A percentile compares a stretch with the other conserved stretches of the same genome.
Conservation (phyloP, 176 grass and related monocot species). For the Paspalum vaginatum region DNA sequence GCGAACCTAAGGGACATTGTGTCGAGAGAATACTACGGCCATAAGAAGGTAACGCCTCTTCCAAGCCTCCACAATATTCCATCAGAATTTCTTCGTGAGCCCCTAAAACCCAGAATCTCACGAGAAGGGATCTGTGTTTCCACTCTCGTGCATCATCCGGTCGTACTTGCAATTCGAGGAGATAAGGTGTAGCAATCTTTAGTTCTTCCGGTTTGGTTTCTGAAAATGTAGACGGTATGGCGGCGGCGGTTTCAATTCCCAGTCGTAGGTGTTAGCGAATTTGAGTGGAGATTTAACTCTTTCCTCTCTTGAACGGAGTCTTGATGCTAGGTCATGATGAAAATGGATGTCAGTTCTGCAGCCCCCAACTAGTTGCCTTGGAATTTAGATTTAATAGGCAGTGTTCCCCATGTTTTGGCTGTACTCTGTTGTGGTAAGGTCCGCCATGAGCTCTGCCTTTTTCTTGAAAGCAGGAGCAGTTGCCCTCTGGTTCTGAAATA, state of each 20-base stretch:
- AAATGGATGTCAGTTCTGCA: background rate
- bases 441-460: too few relatives aligned
- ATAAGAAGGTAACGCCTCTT: slow-evolving; percentile 82
- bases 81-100: background rate
- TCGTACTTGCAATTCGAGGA: background rate
- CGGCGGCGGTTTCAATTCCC: background rate
- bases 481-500: background rate
- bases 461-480: too few relatives aligned
- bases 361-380: background rate
- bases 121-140: background rate
- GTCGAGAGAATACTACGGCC: slow-evolving; percentile 80
- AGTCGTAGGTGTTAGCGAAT: background rate
- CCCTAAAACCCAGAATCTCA: slow-evolving; percentile 30
- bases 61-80: background rate
- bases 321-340: slow-evolving; percentile 5
- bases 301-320: slow-evolving; percentile 12
- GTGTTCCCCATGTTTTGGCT: background rate
- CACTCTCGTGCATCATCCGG: background rate
- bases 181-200: slow-evolving; percentile 21
- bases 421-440: background rate
- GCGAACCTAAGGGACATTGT: slow-evolving; percentile 62
- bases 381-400: background rate
- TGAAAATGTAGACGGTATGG: too few relatives aligned
- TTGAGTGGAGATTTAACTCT: background rate
- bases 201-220: slow-evolving; percentile 18